These are phyloP conservation scores for Saccharomycopsis fodiens DNA, from an alignment of 805 yeast genomes.

Conservation along the genomic window DNA sequence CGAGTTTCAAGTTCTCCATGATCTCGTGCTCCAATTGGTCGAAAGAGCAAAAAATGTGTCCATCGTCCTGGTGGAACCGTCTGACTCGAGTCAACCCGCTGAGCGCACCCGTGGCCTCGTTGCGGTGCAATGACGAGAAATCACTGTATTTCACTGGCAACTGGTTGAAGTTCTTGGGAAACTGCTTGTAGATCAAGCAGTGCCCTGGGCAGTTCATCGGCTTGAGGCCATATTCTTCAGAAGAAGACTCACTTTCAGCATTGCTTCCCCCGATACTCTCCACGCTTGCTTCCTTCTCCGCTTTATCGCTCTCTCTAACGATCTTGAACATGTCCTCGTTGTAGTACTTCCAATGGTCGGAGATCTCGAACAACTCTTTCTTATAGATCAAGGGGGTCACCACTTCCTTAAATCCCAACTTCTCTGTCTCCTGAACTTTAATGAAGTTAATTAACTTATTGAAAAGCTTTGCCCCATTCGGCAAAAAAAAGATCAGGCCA, in stretches of 20 bases:
- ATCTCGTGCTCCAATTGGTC: conserved; percentile 76
- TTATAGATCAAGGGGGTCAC: conserved; percentile 86
- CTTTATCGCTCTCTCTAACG: conserved; percentile 37
- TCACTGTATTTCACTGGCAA: conserved; percentile 82
- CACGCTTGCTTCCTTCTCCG: conserved; percentile 22
- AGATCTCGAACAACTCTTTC: conserved; percentile 75
- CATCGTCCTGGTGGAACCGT: conserved; percentile 96
- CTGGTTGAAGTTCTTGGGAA: conserved; percentile 77
- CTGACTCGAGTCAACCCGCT: conserved; percentile 90
- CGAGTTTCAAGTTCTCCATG: conserved; percentile 56
- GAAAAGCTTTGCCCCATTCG: conserved; percentile 85
- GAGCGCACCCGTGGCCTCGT: conserved; percentile 91
- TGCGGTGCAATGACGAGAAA: conserved; percentile 87
- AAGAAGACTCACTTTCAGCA: too few species aligned
- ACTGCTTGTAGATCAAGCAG: conserved; percentile 70
- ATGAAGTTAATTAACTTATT: conserved; percentile 73
- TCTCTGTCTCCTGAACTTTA: conserved; percentile 66
- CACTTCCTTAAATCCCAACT: conserved; percentile 84
- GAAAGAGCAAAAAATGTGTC: conserved; percentile 84
- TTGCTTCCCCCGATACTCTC: conserved; percentile 34
- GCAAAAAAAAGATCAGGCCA: conserved; percentile 86
- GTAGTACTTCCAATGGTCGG: conserved; percentile 96
- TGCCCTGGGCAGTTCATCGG: conserved; percentile 98
- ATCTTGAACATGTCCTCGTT: conserved; percentile 92
- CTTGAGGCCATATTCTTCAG: conserved; percentile 62